These are phyloP conservation scores for Beta corolliflora DNA, from an alignment of 179 eudicot species.

Conservation along the genomic window DNA sequence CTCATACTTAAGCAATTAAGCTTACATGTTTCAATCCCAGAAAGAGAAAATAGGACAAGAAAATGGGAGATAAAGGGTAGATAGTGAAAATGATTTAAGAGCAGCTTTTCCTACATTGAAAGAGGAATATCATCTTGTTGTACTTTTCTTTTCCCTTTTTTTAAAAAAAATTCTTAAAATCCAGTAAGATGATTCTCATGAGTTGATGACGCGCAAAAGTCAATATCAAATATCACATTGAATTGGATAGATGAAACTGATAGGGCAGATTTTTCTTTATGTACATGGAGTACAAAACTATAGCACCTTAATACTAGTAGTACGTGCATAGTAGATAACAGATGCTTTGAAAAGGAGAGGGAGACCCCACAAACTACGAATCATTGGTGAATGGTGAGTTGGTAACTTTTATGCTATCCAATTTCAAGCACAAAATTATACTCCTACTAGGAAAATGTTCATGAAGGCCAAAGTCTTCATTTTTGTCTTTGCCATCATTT, in stretches of 20 bases:
- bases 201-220: conserved; percentile 22
- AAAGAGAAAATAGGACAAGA: neutral
- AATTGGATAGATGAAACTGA: neutral
- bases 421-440: neutral
- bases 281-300: neutral
- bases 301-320: neutral
- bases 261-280: neutral
- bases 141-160: neutral
- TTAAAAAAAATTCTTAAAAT: neutral
- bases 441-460: too few relatives aligned
- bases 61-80: neutral
- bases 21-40: conserved; percentile 6
- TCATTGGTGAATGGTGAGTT: neutral
- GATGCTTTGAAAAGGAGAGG: conserved; percentile 28
- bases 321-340: conserved; percentile 27
- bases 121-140: conserved; percentile 21
- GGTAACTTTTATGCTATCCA: neutral
- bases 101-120: conserved; percentile 16
- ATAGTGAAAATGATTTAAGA: conserved; percentile 29
- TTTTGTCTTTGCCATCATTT: conserved; percentile 4
- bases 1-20: neutral
- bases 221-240: conserved; percentile 1
- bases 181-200: neutral
- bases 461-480: neutral
- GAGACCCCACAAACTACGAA: conserved; percentile 18